These are phyloP conservation scores for Aphanomyces astaci DNA, from an alignment of 352 stramenopile genomes.

Conservation along the genomic window DNA sequence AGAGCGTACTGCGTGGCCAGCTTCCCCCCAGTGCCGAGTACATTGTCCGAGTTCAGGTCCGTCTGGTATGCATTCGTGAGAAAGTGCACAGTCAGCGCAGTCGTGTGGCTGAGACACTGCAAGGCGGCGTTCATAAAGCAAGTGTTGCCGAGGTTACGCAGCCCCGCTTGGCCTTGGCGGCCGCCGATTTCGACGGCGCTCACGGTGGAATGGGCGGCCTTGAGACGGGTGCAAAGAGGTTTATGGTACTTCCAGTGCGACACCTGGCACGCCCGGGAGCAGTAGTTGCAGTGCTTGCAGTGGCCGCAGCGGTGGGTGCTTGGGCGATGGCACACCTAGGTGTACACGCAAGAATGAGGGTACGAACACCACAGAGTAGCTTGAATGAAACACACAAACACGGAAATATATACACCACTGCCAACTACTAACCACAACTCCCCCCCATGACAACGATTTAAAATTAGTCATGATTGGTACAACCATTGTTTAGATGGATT, in stretches of 20 bases:
- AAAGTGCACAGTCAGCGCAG: constrained; percentile 91
- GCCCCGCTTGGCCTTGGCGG: constrained; percentile 64
- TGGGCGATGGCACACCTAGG: constrained; percentile 28
- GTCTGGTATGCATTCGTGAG: constrained; percentile 86
- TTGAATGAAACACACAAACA: too few relatives aligned
- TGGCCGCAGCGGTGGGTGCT: constrained; percentile 60
- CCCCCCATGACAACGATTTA: too few relatives aligned
- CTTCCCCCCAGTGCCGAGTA: constrained; percentile 90
- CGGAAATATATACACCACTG: too few relatives aligned
- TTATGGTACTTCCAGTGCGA: constrained; percentile 82
- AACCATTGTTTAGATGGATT: too few relatives aligned
- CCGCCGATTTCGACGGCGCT: constrained; percentile 27
- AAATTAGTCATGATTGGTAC: too few relatives aligned
- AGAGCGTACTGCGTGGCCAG: constrained; percentile 90
- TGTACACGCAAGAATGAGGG: too few relatives aligned
- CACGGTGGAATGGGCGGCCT: constrained; percentile 30
- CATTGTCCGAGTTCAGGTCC: constrained; percentile 96
- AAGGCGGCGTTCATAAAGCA: constrained; percentile 86
- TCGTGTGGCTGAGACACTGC: constrained; percentile 91
- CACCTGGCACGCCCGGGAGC: constrained; percentile 53
- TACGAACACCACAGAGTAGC: too few relatives aligned
- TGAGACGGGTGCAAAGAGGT: constrained; percentile 34
- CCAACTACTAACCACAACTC: too few relatives aligned
- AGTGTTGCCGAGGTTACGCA: constrained; percentile 82
- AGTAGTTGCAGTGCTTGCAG: constrained; percentile 78